These are phyloP conservation scores for Sarcodon aspratus DNA, from an alignment of 768 basidiomycete genomes.

Conservation along the genomic window DNA sequence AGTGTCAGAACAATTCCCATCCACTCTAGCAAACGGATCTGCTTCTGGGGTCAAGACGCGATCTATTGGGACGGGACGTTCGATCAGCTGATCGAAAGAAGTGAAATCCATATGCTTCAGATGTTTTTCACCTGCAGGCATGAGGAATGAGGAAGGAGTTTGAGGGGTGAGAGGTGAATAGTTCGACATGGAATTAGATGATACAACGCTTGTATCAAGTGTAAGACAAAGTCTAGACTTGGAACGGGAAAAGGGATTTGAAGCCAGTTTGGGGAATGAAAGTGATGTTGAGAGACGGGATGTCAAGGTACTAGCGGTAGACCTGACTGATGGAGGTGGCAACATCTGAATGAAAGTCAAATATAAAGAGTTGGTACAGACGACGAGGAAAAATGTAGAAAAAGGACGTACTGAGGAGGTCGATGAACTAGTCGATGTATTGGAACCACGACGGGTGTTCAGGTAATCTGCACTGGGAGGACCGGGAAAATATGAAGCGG, in stretches of 20 bases:
- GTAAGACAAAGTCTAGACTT: neutral
- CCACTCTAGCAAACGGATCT: slow-evolving; percentile 16
- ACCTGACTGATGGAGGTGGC: neutral
- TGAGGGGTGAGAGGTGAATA: neutral
- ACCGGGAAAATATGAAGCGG: too few relatives aligned
- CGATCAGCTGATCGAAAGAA: neutral
- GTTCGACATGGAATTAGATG: neutral
- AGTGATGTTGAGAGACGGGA: neutral
- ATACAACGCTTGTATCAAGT: neutral
- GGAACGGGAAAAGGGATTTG: neutral
- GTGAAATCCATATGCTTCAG: neutral
- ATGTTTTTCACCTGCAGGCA: neutral
- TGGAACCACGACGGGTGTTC: neutral
- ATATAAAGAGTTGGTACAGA: neutral
- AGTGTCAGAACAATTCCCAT: neutral
- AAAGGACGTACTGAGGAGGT: neutral
- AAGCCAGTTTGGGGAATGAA: neutral
- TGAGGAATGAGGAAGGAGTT: neutral
- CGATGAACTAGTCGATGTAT: neutral
- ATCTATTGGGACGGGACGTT: slow-evolving; percentile 6
- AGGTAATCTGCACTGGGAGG: neutral
- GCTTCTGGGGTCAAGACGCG: slow-evolving; percentile 17
- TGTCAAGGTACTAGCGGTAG: neutral
- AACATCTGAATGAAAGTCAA: neutral
- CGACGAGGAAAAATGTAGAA: neutral